These are phyloP conservation scores for Bombardia bombarda DNA, from an alignment of 495 filamentous ascomycete genomes.

Conservation along the genomic window DNA sequence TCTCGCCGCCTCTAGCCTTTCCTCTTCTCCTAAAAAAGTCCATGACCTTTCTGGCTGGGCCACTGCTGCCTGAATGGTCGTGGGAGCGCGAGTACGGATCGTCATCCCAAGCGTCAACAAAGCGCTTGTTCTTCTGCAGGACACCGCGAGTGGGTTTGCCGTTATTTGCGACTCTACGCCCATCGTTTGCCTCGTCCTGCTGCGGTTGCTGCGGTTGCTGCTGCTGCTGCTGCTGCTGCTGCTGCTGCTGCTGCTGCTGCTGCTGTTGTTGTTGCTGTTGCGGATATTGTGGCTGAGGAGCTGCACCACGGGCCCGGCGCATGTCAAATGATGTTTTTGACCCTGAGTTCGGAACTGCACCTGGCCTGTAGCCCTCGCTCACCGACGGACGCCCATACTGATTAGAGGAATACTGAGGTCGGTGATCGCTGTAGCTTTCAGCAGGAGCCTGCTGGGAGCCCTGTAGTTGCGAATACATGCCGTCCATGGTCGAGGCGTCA, in stretches of 20 bases:
- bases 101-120: constrained; percentile 84
- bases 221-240: constrained; percentile 26
- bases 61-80: constrained; percentile 69
- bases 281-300: no score
- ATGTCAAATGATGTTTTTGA: constrained; percentile 42
- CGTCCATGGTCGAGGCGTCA: constrained; percentile 28
- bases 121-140: constrained; percentile 78
- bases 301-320: no score
- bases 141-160: constrained; percentile 38
- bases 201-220: constrained; percentile 8
- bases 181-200: constrained; percentile 15
- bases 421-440: constrained; percentile 4
- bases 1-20: constrained; percentile 59
- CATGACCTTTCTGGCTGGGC: constrained; percentile 88
- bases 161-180: constrained; percentile 16
- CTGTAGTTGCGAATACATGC: constrained; percentile 33
- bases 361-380: constrained; percentile 13
- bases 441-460: constrained; percentile 23
- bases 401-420: background rate
- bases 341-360: constrained; percentile 30
- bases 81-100: constrained; percentile 52
- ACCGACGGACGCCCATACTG: no score
- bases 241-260: constrained; percentile 12
- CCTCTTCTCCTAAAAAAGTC: constrained; percentile 91
- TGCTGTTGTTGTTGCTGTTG: constrained; percentile 27